Conservation (phyloP, 1,284 basidiomycete species). For the Cryptococcus sp. region DNA sequence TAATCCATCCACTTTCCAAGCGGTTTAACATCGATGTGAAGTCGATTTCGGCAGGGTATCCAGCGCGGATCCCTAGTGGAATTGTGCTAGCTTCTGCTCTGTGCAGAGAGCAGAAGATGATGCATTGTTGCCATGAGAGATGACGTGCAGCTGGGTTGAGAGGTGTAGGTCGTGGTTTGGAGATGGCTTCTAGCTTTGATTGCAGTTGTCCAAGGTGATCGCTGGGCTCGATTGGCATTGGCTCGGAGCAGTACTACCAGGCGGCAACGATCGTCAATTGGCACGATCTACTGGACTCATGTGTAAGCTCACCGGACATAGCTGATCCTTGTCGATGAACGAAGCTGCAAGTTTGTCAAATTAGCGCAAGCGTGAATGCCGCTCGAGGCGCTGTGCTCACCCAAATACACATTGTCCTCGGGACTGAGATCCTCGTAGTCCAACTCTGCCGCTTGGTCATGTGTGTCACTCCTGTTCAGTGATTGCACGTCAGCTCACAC, state of each 20-base stretch:
- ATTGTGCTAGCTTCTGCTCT: constrained; percentile 39
- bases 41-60: constrained; percentile 40
- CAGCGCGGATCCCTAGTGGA: constrained; percentile 39
- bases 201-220: constrained; percentile 12
- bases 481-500: no score
- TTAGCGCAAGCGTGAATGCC: no score
- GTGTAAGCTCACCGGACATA: constrained; percentile 19
- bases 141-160: constrained; percentile 17
- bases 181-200: constrained; percentile 9
- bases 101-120: constrained; percentile 42
- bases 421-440: constrained; percentile 11
- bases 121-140: constrained; percentile 21
- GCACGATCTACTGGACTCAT: no score
- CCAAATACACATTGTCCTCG: constrained; percentile 12
- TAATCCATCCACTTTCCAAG: constrained; percentile 32
- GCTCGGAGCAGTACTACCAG: constrained; percentile 28
- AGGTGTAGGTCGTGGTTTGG: constrained; percentile 12
- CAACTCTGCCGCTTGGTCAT: constrained; percentile 1
- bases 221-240: constrained; percentile 25
- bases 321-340: constrained; percentile 3
- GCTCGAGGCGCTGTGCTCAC: background rate
- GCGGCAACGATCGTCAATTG: background rate
- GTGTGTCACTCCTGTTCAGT: no score
- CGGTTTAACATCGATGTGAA: constrained; percentile 30
- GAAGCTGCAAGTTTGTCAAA: constrained; percentile 1